Evolutionary conservation across 1,284 basidiomycete species (phyloP).

Genomic region (Phellopilus nigrolimitatus): DNA sequence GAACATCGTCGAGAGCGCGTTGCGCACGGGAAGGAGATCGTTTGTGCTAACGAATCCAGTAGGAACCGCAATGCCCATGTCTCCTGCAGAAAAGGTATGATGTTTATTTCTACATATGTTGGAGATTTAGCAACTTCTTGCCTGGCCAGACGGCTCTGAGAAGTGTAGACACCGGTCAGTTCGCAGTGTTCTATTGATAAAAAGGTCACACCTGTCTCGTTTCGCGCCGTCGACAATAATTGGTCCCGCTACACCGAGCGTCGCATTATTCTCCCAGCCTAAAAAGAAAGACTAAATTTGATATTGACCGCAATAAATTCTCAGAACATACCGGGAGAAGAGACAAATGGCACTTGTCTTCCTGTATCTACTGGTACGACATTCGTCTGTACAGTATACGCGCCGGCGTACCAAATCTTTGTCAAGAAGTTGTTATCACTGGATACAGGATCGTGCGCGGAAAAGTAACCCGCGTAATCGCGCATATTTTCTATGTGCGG

Average conservation of each 20-base stretch:
- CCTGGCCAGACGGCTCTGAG: conserved; percentile 55
- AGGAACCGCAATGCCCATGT: conserved; percentile 61
- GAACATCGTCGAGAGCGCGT: conserved; percentile 57
- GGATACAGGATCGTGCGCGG: conserved; percentile 40
- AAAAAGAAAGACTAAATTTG: conserved; percentile 26
- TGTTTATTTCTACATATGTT: neutral
- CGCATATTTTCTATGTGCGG: conserved; percentile 48
- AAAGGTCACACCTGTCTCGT: conserved; percentile 41
- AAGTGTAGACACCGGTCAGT: neutral
- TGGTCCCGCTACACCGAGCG: conserved; percentile 50
- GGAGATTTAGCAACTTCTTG: conserved; percentile 17
- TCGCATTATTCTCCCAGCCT: conserved; percentile 58
- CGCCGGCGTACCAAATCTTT: conserved; percentile 59
- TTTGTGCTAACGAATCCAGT: conserved; percentile 58
- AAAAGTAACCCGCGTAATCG: conserved; percentile 54
- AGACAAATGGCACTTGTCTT: conserved; percentile 43
- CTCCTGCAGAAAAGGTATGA: conserved; percentile 31
- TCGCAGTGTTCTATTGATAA: neutral
- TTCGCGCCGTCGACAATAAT: conserved; percentile 63
- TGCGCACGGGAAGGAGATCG: conserved; percentile 49
- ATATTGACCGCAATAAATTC: conserved; percentile 23
- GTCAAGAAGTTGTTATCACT: conserved; percentile 48
- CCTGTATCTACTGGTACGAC: conserved; percentile 50
- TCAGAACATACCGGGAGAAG: conserved; percentile 28
- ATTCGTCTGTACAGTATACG: conserved; percentile 59